Evolutionary conservation across 352 stramenopile genomes (phyloP), one percentile per base, ranked within the genome.

Genomic region (Globisporangium spinosum): DNA sequence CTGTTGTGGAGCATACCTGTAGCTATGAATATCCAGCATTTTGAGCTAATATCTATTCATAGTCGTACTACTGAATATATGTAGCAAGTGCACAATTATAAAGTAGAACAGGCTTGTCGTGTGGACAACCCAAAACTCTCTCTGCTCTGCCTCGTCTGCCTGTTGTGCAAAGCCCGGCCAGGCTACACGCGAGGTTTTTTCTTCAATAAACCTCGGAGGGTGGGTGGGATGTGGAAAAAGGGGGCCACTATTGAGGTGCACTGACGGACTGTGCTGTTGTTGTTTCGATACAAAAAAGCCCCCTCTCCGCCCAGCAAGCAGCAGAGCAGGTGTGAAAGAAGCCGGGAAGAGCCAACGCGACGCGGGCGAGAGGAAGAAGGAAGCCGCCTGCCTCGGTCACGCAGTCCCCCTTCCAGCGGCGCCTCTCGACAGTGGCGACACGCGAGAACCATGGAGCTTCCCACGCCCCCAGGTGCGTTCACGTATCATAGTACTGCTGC

Each of bases 381-480:
- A 32, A 32, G 29, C 29, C 29, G 29, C 29, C 55, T 15, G 25
- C 38, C 23, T 22, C 35, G 22, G 22, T 25, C 29, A 47, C 8
- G 43, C 56, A 49, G 20, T 49, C 49, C 56, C n/a, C 34, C 56
- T 23, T 38, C 32, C 56, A 29, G 55, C 55, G 49, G n/a, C 6
- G 49, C 8, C 17, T 25, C 49, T 27, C n/a, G n/a, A 25, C n/a
- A 56, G 49, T 27, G 49, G 20, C 49, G 49, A 56, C 49, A 56
- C 49, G 49, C n/a, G 49, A 56, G 49, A 62, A 23, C 22, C 57
- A 57, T 43, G 53, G 73, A 83, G 67, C 54, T 69, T 54, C 71
- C 76, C 9, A 77, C 74, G 40, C 76, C 74, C 22, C 74, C 76
- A 73, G 72, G 76, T 83, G 35, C 62, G 69, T 54, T 38, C 29